Conservation (phyloP, 768 basidiomycete genomes). For the Fomitopsis serialis region DNA sequence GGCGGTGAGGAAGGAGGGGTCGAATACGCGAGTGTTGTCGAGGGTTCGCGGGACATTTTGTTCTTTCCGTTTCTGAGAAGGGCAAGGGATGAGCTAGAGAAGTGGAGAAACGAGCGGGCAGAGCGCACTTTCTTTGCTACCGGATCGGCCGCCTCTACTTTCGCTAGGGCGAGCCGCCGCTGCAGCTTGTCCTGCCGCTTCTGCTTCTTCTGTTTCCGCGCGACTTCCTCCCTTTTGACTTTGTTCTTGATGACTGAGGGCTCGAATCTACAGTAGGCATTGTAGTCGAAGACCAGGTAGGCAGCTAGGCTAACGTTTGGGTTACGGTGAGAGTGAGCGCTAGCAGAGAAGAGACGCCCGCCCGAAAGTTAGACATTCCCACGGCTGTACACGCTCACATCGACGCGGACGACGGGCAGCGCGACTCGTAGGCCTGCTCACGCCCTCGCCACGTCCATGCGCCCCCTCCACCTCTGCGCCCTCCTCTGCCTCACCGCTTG, state of each 20-base stretch:
- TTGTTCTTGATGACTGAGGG: conserved; percentile 82
- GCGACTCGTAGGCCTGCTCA: conserved; percentile 5
- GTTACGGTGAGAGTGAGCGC: no score
- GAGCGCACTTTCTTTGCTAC: conserved; percentile 62
- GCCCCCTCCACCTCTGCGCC: conserved; percentile 27
- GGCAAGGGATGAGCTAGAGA: not conserved
- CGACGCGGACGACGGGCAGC: conserved; percentile 16
- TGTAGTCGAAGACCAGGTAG: not conserved
- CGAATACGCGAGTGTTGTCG: conserved; percentile 88
- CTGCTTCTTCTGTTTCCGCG: conserved; percentile 67
- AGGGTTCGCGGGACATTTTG: conserved; percentile 88
- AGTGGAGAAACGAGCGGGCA: not conserved
- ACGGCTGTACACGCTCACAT: conserved; percentile 11
- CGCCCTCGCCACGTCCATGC: conserved; percentile 18
- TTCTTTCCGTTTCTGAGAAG: conserved; percentile 72
- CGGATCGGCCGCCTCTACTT: conserved; percentile 72
- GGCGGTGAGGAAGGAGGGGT: conserved; percentile 59
- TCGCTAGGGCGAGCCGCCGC: conserved; percentile 70
- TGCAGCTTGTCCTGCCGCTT: conserved; percentile 81
- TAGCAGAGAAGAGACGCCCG: not conserved
- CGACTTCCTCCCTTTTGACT: conserved; percentile 75
- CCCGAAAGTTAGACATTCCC: conserved; percentile 7
- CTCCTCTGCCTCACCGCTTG: conserved; percentile 38
- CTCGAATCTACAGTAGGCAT: conserved; percentile 60
- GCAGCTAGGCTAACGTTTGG: no score